A percentile compares a stretch with the other conserved stretches of the same genome.
Evolutionary conservation across 2,329 filamentous ascomycete species (phyloP).

Genomic region (Daldinia sp.): DNA sequence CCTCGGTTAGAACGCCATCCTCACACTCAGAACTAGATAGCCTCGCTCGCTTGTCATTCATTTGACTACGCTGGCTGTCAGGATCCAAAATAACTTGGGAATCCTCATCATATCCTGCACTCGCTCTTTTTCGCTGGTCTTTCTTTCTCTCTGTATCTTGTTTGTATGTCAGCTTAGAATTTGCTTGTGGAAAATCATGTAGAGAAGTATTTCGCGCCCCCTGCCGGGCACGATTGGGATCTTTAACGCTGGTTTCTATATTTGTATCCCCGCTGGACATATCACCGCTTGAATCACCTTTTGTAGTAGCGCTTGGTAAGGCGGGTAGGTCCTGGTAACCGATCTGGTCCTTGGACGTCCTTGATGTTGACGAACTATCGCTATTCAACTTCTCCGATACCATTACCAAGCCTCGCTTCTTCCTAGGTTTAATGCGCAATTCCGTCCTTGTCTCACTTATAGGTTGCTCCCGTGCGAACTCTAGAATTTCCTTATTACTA

Average conservation of each 20-base stretch:
- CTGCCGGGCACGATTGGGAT: not conserved
- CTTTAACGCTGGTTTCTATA: not conserved
- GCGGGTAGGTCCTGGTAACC: not conserved
- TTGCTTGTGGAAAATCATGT: not conserved
- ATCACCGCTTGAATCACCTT: not conserved
- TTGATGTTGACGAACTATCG: conserved; percentile 3
- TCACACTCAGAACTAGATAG: not conserved
- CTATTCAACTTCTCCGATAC: conserved; percentile 50
- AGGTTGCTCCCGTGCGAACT: not conserved
- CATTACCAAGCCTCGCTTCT: conserved; percentile 59
- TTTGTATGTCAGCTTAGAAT: not conserved
- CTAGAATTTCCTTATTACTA: conserved; percentile 9
- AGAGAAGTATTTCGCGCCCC: not conserved
- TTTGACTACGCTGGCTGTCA: not conserved
- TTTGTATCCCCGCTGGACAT: not conserved
- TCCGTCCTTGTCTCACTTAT: conserved; percentile 52
- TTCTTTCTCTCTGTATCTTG: not conserved
- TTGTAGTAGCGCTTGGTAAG: not conserved
- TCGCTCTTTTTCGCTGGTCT: not conserved
- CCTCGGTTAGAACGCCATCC: not conserved
- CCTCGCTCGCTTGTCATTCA: not conserved
- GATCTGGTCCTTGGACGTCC: not conserved
- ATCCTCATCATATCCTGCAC: not conserved
- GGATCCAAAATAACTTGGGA: not conserved
- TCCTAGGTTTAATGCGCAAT: conserved; percentile 56